These are phyloP conservation scores for Pseudocercospora fijiensis DNA, from an alignment of 2,329 filamentous ascomycete genomes.

Conservation along the genomic window DNA sequence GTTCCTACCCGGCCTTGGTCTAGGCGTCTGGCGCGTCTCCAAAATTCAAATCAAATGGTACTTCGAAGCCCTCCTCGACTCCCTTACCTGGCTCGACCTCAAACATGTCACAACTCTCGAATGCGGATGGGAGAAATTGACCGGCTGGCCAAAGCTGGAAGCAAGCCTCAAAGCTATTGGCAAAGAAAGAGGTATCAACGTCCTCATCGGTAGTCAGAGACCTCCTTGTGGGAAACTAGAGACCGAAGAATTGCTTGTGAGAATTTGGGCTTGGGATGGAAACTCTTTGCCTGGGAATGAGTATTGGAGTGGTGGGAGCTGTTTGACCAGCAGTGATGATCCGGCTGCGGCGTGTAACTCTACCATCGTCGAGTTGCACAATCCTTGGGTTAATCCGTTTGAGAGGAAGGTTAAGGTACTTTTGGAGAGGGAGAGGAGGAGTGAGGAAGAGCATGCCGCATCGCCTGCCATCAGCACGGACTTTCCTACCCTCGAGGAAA, in stretches of 20 bases:
- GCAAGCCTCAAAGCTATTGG: neutral
- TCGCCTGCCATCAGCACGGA: neutral
- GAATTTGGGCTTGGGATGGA: conserved; percentile 36
- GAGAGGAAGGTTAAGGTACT: conserved; percentile 12
- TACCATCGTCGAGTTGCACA: conserved; percentile 34
- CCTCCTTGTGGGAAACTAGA: conserved; percentile 31
- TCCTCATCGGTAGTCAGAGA: conserved; percentile 10
- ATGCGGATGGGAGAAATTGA: neutral
- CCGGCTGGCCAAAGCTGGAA: neutral
- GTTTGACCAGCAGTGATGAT: conserved; percentile 29
- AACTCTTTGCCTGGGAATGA: conserved; percentile 37
- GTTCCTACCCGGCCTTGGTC: conserved; percentile 29
- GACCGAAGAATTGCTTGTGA: conserved; percentile 26
- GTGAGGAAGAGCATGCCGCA: neutral
- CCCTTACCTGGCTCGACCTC: neutral
- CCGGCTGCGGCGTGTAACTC: conserved; percentile 35
- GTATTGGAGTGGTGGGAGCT: conserved; percentile 29
- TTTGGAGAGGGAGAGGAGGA: neutral
- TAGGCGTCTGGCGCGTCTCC: conserved; percentile 29
- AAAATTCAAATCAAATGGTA: conserved; percentile 22
- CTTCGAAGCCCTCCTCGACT: conserved; percentile 1
- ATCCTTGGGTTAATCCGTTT: conserved; percentile 32
- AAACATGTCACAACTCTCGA: neutral
- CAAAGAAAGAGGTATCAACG: neutral
- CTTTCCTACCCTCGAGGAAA: neutral